Evolutionary conservation across 495 filamentous ascomycete species (phyloP), one percentile per base, ranked within the genome.

Genomic region (Corynascus novoguineensis): DNA sequence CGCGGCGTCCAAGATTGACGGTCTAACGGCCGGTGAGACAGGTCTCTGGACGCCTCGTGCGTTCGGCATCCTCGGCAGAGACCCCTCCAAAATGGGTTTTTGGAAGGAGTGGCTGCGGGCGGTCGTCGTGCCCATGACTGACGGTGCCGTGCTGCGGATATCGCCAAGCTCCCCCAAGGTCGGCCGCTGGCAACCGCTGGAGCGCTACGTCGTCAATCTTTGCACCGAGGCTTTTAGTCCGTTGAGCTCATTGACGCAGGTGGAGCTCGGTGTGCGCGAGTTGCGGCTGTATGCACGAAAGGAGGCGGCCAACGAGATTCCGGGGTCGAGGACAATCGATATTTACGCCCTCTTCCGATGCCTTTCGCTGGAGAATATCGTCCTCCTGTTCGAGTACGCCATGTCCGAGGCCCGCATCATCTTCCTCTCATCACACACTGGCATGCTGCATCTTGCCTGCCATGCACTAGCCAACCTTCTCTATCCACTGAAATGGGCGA

Each of bases 81-180:
- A 98, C 67, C 76, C 76, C 27, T 86, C 81, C 52, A 80, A 93
- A 76, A 89, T 91, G 47, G 86, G 83, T 51, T 98, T 98, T 74
- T 97, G 93, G 93, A 98, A 98, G 70, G 93, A 98, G 67, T 98
- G 93, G 93, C 78, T 98, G 38, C 84, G 88, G 70, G 93, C 92
- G 9, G 80, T 98, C 19, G 79, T 91, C 27, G 90, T 96, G 38
- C 93, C 93, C 15, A 97, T 97, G 93, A 90, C 84, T 15, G 88
- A 96, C 68, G 90, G 92, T 37, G 84, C 77, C 11, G 78, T 98
- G 38, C 71, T 92, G 64, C 81, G 90, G 47, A 83, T 98, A 6
- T 88, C 93, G 21, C 78, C 88, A 10, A 95, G 84, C 69, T 97
- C 93, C 4, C 90, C 92, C 15, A 89, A 85, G 50, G 83, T 96